Evolutionary conservation across 1,284 basidiomycete species (phyloP).

Genomic region (Ustilago trichophora): DNA sequence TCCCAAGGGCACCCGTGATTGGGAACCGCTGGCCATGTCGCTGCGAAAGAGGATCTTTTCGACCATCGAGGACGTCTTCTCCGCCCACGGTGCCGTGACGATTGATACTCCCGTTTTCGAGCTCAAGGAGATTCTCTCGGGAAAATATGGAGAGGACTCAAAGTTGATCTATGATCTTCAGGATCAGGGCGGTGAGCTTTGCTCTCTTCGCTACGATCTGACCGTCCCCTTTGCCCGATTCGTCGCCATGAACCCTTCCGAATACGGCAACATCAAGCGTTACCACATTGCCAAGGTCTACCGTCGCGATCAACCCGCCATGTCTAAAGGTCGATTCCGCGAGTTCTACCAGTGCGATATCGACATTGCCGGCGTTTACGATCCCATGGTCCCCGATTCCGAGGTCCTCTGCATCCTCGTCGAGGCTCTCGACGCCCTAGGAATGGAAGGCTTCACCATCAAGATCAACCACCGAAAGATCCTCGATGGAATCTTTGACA

Average conservation of each 20-base stretch:
- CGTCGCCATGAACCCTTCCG: conserved; percentile 89
- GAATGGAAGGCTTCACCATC: conserved; percentile 86
- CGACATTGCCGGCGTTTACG: conserved; percentile 87
- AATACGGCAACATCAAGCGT: conserved; percentile 77
- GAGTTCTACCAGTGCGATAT: conserved; percentile 99
- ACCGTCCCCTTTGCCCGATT: conserved; percentile 94
- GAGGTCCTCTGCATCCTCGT: conserved; percentile 86
- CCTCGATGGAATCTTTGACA: conserved; percentile 94
- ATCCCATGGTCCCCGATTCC: conserved; percentile 96
- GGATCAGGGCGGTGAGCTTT: conserved; percentile 98
- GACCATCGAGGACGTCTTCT: conserved; percentile 87
- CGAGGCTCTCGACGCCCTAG: conserved; percentile 82
- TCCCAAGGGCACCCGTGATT: conserved; percentile 89
- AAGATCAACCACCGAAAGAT: conserved; percentile 97
- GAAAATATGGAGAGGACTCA: conserved; percentile 85
- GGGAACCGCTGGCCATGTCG: conserved; percentile 91
- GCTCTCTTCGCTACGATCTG: conserved; percentile 93
- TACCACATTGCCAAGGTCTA: conserved; percentile 99
- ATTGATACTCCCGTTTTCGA: conserved; percentile 99
- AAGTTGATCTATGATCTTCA: conserved; percentile 98
- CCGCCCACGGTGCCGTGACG: conserved; percentile 86
- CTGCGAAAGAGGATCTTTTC: conserved; percentile 89
- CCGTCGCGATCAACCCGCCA: conserved; percentile 92
- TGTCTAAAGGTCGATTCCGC: conserved; percentile 97
- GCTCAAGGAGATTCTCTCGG: conserved; percentile 91